These are phyloP conservation scores for Prunus mongolica DNA, from an alignment of 306 rosid species.

Conservation along the genomic window DNA sequence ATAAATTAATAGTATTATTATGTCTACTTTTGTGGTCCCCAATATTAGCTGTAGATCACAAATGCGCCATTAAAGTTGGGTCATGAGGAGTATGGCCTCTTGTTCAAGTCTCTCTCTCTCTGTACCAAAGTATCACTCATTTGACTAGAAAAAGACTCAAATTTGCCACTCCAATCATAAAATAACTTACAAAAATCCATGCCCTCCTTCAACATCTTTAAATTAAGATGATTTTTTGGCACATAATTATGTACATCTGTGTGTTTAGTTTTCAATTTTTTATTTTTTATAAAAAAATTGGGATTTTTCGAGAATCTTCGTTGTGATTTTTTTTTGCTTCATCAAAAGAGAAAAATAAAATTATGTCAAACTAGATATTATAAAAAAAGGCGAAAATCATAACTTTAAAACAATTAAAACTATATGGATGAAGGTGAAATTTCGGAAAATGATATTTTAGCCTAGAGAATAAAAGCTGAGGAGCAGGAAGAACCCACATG, in stretches of 20 bases:
- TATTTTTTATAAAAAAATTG: no score
- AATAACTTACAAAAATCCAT: background rate
- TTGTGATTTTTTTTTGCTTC: no score
- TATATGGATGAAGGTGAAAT: no score
- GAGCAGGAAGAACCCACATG: constrained; percentile 2
- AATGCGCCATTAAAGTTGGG: constrained; percentile 10
- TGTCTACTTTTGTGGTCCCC: constrained; percentile 23
- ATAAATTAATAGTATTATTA: background rate
- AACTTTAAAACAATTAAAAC: no score
- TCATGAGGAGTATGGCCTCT: background rate
- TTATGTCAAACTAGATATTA: no score
- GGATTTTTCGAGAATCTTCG: no score
- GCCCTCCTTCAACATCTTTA: background rate
- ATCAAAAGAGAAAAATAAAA: no score
- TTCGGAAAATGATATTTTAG: background rate
- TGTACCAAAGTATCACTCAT: background rate
- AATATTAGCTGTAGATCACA: constrained; percentile 22
- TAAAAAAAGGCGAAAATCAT: no score
- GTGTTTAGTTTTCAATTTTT: no score
- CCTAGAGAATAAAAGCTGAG: background rate
- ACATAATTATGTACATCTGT: no score
- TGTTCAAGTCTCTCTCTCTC: background rate
- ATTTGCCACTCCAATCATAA: background rate
- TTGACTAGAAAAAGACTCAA: constrained; percentile 6
- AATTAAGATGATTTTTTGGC: background rate